Evolutionary conservation across 208 protist species (phyloP).

Genomic region (Strigomonas culicis): DNA sequence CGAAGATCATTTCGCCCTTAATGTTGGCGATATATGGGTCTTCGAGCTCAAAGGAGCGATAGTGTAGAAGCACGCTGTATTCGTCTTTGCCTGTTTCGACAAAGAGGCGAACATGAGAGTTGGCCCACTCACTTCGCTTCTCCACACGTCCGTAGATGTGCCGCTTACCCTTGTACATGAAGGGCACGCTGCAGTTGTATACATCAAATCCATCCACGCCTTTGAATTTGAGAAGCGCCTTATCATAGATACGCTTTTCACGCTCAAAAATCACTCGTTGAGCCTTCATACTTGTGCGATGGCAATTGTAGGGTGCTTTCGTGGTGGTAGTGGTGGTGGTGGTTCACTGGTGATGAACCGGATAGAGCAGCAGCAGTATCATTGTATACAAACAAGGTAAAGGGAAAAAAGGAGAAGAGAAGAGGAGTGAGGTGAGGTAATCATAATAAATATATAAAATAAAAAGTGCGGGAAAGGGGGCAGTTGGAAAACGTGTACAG

Average conservation of each 20-base stretch:
- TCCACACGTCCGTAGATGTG: constrained; percentile 43
- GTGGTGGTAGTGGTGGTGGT: neutral
- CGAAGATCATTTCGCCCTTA: constrained; percentile 25
- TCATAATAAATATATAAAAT: neutral
- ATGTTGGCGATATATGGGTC: constrained; percentile 35
- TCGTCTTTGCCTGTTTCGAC: constrained; percentile 40
- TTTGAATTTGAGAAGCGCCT: constrained; percentile 31
- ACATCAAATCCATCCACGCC: constrained; percentile 37
- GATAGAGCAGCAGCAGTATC: neutral
- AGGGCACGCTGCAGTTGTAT: constrained; percentile 41
- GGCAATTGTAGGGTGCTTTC: neutral
- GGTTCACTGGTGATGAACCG: no score
- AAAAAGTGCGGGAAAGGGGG: neutral
- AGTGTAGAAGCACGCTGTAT: constrained; percentile 26
- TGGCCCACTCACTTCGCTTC: constrained; percentile 24
- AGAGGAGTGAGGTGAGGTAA: neutral
- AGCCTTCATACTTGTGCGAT: neutral
- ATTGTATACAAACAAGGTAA: neutral
- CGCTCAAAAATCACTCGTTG: constrained; percentile 21
- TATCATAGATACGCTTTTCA: constrained; percentile 28
- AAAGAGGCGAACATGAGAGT: constrained; percentile 39
- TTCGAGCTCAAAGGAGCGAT: constrained; percentile 30
- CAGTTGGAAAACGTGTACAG: neutral
- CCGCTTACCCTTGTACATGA: constrained; percentile 28
- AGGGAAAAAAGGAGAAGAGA: neutral